Percentiles rank a stretch among this genome's conserved stretches.
These are phyloP conservation scores for Acer saccharum DNA, from an alignment of 345 rosid genomes.

Conservation along the genomic window DNA sequence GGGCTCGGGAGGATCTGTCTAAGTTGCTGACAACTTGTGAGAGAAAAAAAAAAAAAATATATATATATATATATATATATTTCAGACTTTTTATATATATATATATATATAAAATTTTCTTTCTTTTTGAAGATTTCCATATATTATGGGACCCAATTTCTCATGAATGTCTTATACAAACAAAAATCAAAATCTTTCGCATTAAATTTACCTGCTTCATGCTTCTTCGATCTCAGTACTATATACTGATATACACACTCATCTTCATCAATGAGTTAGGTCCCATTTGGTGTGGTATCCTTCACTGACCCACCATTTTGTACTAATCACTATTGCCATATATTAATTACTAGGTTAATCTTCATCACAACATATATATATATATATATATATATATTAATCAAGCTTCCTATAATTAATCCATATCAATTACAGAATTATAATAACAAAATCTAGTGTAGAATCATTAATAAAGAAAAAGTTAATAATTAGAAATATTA, in stretches of 20 bases:
- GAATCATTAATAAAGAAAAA: conserved; percentile 15
- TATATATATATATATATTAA: too few relatives aligned
- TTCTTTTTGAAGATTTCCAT: conserved; percentile 38
- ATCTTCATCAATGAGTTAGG: conserved; percentile 30
- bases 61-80: too few relatives aligned
- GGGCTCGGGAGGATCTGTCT: conserved; percentile 51
- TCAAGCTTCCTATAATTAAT: background rate
- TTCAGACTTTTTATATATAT: too few relatives aligned
- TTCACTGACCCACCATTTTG: conserved; percentile 26
- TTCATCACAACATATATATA: too few relatives aligned
- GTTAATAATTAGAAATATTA: background rate
- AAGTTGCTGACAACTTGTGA: conserved; percentile 56
- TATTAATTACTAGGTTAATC: conserved; percentile 26
- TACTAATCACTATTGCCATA: conserved; percentile 12
- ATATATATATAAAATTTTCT: conserved; percentile 10
- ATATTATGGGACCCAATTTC: conserved; percentile 15
- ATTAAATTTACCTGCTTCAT: conserved; percentile 11
- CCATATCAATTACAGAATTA: background rate
- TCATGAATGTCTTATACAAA: conserved; percentile 24
- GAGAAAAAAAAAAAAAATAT: background rate
- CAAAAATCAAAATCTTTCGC: conserved; percentile 17
- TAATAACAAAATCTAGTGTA: background rate
- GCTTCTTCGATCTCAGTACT: background rate
- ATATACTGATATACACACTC: conserved; percentile 6
- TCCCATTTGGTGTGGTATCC: conserved; percentile 20